Evolutionary conservation across 2,329 filamentous ascomycete genomes (phyloP), one percentile per base, ranked within the genome.

Genomic region (Calonectria naviculata): DNA sequence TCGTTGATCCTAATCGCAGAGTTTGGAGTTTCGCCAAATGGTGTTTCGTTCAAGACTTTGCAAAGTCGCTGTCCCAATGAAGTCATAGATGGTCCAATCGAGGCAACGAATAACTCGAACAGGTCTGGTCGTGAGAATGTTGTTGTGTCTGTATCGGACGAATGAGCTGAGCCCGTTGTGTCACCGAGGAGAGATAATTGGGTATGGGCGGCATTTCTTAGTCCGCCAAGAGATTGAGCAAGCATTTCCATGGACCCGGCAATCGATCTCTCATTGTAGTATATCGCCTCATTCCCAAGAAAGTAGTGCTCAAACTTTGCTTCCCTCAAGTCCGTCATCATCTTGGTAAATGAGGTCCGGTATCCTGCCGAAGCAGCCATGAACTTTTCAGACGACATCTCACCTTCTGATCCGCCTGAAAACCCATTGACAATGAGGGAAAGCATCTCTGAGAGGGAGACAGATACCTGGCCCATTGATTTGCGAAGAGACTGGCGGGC

Each of bases 301-400:
- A 95, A 85, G 76, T 94, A 98, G 79, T 98, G 94, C 81, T 98
- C 96, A 70, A 94, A 92, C 79, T 96, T 97, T 12, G 95, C 93
- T 81, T 98, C 96, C 71, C 91, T 90, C 21, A 98, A 86, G 70
- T 94, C 93, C 80, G 93, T 94, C 65, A 93, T 90, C 81, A 98
- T 91, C 26, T 91, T 87, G 5, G 88, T 86, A 78, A 95, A 92
- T 0, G 90, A 90, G 0, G 89, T 87, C 67, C 90, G 90, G 82
- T 95, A 95, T 31, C 87, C 87, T 1, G 87, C 84, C 3, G 89
- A 89, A 29, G 92, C 89, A 44, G 89, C 86, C 26, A 88, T 83
- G 78, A 95, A 96, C 2, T 90, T 88, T 3, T 89, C 84, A 0
- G 92, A 91, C 41, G 89, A 87, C 64, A 98, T 85, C 38, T 97